Percentiles rank a stretch among this genome's conserved stretches.
Conservation (phyloP, 164 flowering plant species). For the Umbilicus rupestris region DNA sequence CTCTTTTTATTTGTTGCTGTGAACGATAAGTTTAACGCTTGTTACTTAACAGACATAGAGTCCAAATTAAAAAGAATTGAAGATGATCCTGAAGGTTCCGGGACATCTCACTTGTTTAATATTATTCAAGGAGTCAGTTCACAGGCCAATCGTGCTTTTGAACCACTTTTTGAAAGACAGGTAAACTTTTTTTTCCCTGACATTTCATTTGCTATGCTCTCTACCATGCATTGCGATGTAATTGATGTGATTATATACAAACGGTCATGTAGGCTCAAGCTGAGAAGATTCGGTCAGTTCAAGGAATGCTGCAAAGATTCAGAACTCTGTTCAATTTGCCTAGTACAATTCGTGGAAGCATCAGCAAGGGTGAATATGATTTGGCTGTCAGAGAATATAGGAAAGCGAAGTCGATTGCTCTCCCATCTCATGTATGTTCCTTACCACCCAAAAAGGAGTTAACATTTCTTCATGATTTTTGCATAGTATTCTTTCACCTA, state of each 20-base stretch:
- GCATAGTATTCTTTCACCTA: not conserved
- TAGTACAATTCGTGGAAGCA: conserved; percentile 86
- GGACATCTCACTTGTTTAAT: conserved; percentile 71
- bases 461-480: not conserved
- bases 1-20: not conserved
- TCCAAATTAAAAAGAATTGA: conserved; percentile 90
- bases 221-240: not conserved
- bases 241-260: not conserved
- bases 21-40: not conserved
- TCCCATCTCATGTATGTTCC: conserved; percentile 84
- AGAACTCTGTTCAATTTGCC: conserved; percentile 94
- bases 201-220: not conserved
- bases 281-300: conserved; percentile 97
- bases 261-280: conserved; percentile 70
- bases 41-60: conserved; percentile 62
- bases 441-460: not conserved
- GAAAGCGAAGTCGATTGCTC: conserved; percentile 94
- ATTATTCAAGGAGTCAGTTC: conserved; percentile 64
- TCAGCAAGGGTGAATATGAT: conserved; percentile 98
- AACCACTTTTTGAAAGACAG: conserved; percentile 97
- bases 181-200: conserved; percentile 23
- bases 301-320: conserved; percentile 99
- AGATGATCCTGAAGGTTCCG: conserved; percentile 99
- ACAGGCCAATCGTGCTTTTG: conserved; percentile 79
- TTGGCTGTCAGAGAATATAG: conserved; percentile 95